Evolutionary conservation across 2,329 filamentous ascomycete species (phyloP).

Genomic region (Clonostachys chloroleuca): DNA sequence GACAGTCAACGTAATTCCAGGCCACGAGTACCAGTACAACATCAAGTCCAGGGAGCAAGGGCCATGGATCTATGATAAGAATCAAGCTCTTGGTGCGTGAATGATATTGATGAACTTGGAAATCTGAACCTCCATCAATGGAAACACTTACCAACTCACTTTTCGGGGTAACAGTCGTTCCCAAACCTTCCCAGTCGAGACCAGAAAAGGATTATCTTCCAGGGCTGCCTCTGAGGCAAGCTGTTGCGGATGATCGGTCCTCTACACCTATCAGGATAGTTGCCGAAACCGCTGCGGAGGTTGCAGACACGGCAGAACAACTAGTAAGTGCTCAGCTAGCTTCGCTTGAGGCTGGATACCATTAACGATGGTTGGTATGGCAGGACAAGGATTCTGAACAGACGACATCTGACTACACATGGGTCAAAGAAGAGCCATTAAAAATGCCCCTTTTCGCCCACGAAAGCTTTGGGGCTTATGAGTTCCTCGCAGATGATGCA

Average conservation of each 20-base stretch:
- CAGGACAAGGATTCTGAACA: background rate
- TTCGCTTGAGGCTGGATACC: background rate
- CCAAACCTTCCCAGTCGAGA: too few species aligned
- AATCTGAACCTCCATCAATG: too few species aligned
- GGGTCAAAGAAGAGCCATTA: conserved; percentile 8
- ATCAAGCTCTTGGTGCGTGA: conserved; percentile 46
- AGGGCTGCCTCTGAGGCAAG: too few species aligned
- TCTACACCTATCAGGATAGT: conserved; percentile 33
- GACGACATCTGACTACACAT: conserved; percentile 1
- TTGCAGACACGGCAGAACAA: conserved; percentile 31
- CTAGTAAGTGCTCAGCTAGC: conserved; percentile 20
- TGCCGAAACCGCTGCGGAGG: conserved; percentile 36
- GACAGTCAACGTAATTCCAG: conserved; percentile 46
- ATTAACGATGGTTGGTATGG: background rate
- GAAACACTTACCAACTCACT: too few species aligned
- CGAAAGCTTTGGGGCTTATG: conserved; percentile 37
- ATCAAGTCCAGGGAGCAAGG: conserved; percentile 63
- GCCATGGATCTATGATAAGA: conserved; percentile 68
- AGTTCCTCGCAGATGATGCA: conserved; percentile 19
- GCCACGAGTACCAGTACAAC: conserved; percentile 68
- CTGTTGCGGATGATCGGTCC: conserved; percentile 13
- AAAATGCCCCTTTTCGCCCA: conserved; percentile 40
- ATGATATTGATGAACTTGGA: too few species aligned
- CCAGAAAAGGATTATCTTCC: too few species aligned
- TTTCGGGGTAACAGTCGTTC: too few species aligned